Base-by-base conservation (phyloP, 2,329 filamentous ascomycete species). In the Alternaria longipes region DNA sequence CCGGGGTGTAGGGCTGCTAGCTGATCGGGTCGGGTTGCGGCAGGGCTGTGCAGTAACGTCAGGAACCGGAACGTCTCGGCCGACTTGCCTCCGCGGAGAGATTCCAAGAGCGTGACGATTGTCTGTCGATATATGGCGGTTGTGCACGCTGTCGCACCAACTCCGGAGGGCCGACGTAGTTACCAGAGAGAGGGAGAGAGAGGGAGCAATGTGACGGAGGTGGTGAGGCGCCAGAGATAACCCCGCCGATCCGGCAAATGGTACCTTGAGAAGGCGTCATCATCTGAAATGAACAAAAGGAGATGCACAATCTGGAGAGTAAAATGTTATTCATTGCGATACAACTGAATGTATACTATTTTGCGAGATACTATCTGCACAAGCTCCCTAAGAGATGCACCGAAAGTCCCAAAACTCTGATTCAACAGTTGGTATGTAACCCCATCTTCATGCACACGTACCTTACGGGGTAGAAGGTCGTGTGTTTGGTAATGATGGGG, bases 401-500 rank as follows among this genome's bases (percentile, higher is more conserved):
- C 4, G 30, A 36, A 30, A 49, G 22, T 38, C 24, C 46, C 30
- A 59, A 63, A 56, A 49, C 41, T 30, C 56, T 54, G 49, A 42
- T 32, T 26, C 41, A 66, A 59, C 59, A 62, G n/a, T 50, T 64
- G 62, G 56, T 68, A 83, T 88, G 84, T 88, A 79, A 81, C 84
- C 85, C 81, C 80, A 81, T 84, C 85, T 88, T 84, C 87, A 89
- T 89, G 85, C 87, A 89, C 85, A 82, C 78, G 81, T 81, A 79
- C 82, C 84, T 80, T 81, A 85, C 78, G 72, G 81, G 59, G 62
- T 79, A 80, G 74, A 78, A 82, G 80, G 80, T 81, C 79, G 79
- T 80, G 84, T 88, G 87, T 87, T 89, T 90, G 87, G 87, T 90
- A 89, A 89, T 89, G 80, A 82, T 79, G 78, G 76, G 81, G 81